A percentile compares a stretch with the other conserved stretches of the same genome.
Evolutionary conservation across 2,329 filamentous ascomycete species (phyloP).

Genomic region (Fusarium pininemorale): DNA sequence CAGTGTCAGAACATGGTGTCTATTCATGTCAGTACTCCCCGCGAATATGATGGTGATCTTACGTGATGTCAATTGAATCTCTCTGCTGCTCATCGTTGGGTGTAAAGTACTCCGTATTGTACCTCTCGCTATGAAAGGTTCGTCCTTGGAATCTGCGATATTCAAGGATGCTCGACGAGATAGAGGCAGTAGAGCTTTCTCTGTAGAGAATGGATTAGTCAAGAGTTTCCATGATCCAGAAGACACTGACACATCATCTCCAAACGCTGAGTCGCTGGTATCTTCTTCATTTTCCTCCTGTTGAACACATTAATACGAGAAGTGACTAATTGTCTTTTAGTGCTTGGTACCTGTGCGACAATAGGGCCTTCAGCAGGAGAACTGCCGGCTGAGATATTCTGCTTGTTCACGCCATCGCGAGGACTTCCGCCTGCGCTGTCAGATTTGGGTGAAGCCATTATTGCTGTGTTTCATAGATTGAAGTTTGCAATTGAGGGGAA

Average conservation of each 20-base stretch:
- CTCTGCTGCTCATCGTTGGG: slow-evolving; percentile 14
- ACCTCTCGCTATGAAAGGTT: not conserved
- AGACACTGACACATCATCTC: not conserved
- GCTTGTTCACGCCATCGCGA: not conserved
- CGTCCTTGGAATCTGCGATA: slow-evolving; percentile 7
- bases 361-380: not conserved
- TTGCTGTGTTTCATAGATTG: not conserved
- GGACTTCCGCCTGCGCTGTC: not conserved
- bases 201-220: not conserved
- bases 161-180: slow-evolving; percentile 9
- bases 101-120: not conserved
- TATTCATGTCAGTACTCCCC: not conserved
- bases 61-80: slow-evolving; percentile 20
- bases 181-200: not conserved
- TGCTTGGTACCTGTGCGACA: not conserved
- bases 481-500: not conserved
- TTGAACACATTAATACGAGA: not conserved
- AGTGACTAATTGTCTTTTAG: fast-evolving
- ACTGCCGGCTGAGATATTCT: not conserved
- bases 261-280: not conserved
- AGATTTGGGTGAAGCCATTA: not conserved
- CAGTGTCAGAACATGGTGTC: not conserved
- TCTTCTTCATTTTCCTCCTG: not conserved
- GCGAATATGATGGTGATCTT: fast-evolving
- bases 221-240: fast-evolving